These are phyloP conservation scores for Alnus glutinosa DNA, from an alignment of 306 rosid genomes.

Conservation along the genomic window DNA sequence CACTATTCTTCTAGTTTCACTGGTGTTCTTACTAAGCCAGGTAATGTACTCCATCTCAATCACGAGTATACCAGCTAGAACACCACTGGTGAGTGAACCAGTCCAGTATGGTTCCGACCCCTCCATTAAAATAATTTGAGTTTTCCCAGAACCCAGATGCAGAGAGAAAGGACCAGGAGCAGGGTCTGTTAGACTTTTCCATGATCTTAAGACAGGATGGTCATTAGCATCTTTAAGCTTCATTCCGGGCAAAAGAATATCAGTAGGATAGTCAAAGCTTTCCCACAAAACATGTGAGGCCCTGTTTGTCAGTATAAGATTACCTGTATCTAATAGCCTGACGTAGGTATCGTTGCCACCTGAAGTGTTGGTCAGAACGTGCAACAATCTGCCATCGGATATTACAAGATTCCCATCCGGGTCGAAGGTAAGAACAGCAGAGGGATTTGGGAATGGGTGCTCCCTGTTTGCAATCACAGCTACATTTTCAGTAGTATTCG, in stretches of 20 bases:
- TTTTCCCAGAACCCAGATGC: too few species aligned
- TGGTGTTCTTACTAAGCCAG: too few species aligned
- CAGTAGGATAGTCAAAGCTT: neutral
- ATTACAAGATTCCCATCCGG: neutral
- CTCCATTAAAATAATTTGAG: too few species aligned
- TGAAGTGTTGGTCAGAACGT: neutral
- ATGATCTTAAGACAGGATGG: neutral
- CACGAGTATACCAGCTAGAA: neutral
- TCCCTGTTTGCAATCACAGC: neutral
- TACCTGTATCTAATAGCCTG: neutral
- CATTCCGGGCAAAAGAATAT: conserved; percentile 1
- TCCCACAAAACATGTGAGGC: neutral
- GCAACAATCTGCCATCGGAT: neutral
- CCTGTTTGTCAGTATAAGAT: neutral
- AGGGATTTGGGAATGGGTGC: neutral
- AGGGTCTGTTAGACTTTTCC: neutral
- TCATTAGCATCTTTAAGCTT: neutral
- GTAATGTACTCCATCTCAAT: neutral
- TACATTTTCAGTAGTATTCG: neutral
- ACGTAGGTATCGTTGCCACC: neutral
- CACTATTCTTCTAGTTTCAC: too few species aligned
- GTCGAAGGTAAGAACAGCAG: neutral
- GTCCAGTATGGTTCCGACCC: neutral
- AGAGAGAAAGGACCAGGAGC: too few species aligned
- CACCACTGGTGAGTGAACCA: neutral